Base-by-base conservation (phyloP, 129 eudicot genomes). In the Arctium minus region DNA sequence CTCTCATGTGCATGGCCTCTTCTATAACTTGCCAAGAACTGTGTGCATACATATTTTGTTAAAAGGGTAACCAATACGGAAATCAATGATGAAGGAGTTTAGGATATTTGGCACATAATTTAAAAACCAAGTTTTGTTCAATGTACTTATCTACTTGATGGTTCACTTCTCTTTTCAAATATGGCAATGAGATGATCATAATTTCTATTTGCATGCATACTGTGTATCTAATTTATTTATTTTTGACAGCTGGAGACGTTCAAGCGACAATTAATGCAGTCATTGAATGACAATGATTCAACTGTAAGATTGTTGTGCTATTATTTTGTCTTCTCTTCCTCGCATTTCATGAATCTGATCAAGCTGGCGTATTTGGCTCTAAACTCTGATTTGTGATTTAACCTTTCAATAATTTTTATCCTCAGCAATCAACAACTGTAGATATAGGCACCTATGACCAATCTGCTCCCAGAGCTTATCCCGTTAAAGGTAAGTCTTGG, bases 401-500 rank as follows among this genome's bases (percentile, higher is more conserved):
- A 80, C 82, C 50, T 40, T 80, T 69, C 29, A 71, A 32, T 73
- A 11, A 48, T 11, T 65, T 81, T 5, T 85, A 22, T 73, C 79
- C 22, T 74, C 89, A 88, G 90, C 90, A 92, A 48, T 76, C 96
- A 75, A 89, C 89, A 90, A 85, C 94, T 77, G 97, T 96, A 82
- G 99, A 93, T 84, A 90, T 93, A 82, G 96, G 94, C 50, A 93
- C 97, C 38, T 96, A 87, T 82, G 98, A 96, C 83, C 97, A 91
- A 79, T 84, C 93, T 40, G 91, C 82, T 74, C 82, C 92, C 56
- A 91, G 86, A 76, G 85, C 91, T 73, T 82, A 91, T 83, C 69
- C 92, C 13, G 70, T 77, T 22, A 89, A 86, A 79, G 94, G 97
- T 91, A 88, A 79, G 65, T 75, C 56, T 39, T 4, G 17, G 72